A percentile compares a stretch with the other conserved stretches of the same genome.
phyloP scores from a whole-genome alignment of 2,329 filamentous ascomycete genomes.

The Pseudonectria buxi region DNA sequence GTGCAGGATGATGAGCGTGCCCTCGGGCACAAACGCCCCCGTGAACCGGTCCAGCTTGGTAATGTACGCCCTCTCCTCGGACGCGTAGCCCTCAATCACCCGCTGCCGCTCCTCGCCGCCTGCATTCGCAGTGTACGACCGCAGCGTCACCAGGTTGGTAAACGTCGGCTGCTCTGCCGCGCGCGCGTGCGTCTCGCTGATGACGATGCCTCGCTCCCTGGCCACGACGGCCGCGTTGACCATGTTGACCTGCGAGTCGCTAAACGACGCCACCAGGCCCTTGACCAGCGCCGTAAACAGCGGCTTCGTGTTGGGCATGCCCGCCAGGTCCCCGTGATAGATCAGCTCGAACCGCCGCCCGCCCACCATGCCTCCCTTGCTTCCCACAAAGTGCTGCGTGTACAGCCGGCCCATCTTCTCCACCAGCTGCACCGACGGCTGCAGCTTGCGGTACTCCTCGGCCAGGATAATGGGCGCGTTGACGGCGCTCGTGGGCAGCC shows the following conservation, averaged over 20 bases:
- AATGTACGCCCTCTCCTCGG: constrained; percentile 59
- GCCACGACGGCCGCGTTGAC: constrained; percentile 74
- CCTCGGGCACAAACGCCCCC: constrained; percentile 66
- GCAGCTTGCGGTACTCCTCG: constrained; percentile 70
- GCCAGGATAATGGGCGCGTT: constrained; percentile 77
- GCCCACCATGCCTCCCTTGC: constrained; percentile 40
- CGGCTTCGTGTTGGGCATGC: constrained; percentile 67
- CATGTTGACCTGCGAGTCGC: constrained; percentile 67
- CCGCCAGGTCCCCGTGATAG: constrained; percentile 69
- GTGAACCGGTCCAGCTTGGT: constrained; percentile 67
- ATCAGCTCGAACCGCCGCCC: constrained; percentile 67
- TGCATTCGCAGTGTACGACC: constrained; percentile 38
- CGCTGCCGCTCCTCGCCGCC: constrained; percentile 29
- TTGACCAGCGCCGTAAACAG: constrained; percentile 74
- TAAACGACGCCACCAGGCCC: constrained; percentile 64
- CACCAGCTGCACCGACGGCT: constrained; percentile 68
- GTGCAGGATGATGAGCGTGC: constrained; percentile 68
- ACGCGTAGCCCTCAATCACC: constrained; percentile 60
- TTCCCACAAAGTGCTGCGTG: constrained; percentile 62
- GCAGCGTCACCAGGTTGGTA: constrained; percentile 63
- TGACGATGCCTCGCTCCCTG: constrained; percentile 68
- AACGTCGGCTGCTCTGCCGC: constrained; percentile 58
- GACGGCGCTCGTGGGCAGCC: constrained; percentile 68
- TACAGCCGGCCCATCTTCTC: constrained; percentile 76
- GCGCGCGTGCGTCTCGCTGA: constrained; percentile 65